Evolutionary conservation across 441 rosid species (phyloP).

Genomic region (Biscutella auriculata): DNA sequence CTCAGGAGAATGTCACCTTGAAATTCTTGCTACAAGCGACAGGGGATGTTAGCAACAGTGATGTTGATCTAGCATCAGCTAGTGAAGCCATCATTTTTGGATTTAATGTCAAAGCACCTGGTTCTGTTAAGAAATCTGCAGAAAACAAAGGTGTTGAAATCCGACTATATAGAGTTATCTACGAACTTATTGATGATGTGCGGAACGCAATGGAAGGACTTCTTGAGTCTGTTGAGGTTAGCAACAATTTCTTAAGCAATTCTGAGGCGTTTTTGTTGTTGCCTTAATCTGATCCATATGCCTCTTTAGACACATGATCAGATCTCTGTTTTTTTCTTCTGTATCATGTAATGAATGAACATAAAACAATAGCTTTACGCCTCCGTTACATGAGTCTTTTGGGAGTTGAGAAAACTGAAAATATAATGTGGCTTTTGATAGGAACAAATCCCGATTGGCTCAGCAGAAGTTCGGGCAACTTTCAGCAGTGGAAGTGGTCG

Average conservation of each 20-base stretch:
- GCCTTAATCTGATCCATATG: neutral
- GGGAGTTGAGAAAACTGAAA: no score
- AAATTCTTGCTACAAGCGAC: slow-evolving; percentile 84
- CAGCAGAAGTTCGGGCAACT: slow-evolving; percentile 78
- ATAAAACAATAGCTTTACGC: no score
- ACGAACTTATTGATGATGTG: slow-evolving; percentile 84
- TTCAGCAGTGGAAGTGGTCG: slow-evolving; percentile 98
- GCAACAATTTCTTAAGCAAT: slow-evolving; percentile 4
- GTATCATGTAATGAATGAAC: no score
- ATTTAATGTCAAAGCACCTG: slow-evolving; percentile 71
- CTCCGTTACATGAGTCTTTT: no score
- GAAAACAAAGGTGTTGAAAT: slow-evolving; percentile 90
- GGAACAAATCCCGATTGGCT: slow-evolving; percentile 82
- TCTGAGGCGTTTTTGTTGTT: neutral
- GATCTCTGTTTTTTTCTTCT: neutral
- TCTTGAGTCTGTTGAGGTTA: slow-evolving; percentile 80
- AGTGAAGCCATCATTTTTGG: slow-evolving; percentile 81
- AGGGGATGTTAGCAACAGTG: slow-evolving; percentile 79
- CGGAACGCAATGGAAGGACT: slow-evolving; percentile 98
- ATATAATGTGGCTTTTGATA: slow-evolving; percentile 25
- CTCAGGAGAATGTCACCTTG: slow-evolving; percentile 78
- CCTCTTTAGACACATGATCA: neutral
- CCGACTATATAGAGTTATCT: slow-evolving; percentile 79
- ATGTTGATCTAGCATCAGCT: slow-evolving; percentile 86
- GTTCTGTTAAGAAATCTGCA: slow-evolving; percentile 72